These are phyloP conservation scores for Ophiognomonia clavigignenti-juglandacearum DNA, from an alignment of 2,329 filamentous ascomycete genomes.

Conservation along the genomic window DNA sequence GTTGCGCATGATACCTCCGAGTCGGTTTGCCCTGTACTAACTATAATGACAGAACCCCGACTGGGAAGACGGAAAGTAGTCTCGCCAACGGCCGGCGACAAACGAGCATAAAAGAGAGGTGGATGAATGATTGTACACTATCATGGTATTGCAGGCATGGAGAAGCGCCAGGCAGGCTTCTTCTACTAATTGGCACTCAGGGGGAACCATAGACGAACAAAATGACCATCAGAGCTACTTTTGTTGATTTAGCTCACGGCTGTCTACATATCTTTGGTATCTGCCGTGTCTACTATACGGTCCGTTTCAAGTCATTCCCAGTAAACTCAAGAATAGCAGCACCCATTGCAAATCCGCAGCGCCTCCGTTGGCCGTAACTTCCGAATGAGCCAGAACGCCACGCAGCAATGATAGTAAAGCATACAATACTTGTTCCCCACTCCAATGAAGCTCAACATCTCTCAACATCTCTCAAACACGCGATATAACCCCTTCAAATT, in stretches of 20 bases:
- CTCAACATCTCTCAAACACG: slow-evolving; percentile 87
- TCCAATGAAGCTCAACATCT: too few species aligned
- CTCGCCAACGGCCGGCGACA: not conserved
- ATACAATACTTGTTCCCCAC: not conserved
- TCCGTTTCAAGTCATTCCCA: not conserved
- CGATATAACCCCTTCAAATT: slow-evolving; percentile 89
- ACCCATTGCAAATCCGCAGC: not conserved
- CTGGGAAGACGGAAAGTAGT: slow-evolving; percentile 46
- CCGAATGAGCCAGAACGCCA: not conserved
- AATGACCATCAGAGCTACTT: slow-evolving; percentile 13
- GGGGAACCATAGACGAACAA: slow-evolving; percentile 16
- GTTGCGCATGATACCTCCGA: slow-evolving; percentile 21
- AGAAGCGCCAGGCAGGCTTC: not conserved
- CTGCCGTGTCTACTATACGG: too few species aligned
- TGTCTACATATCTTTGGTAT: not conserved
- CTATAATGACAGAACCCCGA: slow-evolving; percentile 44
- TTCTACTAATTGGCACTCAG: slow-evolving; percentile 5
- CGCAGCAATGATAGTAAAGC: too few species aligned
- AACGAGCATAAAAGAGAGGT: not conserved
- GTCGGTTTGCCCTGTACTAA: slow-evolving; percentile 10
- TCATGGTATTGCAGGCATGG: slow-evolving; percentile 4
- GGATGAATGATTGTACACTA: slow-evolving; percentile 12
- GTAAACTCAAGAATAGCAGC: not conserved
- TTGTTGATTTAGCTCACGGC: not conserved
- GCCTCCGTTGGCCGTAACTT: not conserved